Evolutionary conservation across 2,329 filamentous ascomycete species (phyloP), one percentile per base, ranked within the genome.

Genomic region (Ambrosiella beaveri): DNA sequence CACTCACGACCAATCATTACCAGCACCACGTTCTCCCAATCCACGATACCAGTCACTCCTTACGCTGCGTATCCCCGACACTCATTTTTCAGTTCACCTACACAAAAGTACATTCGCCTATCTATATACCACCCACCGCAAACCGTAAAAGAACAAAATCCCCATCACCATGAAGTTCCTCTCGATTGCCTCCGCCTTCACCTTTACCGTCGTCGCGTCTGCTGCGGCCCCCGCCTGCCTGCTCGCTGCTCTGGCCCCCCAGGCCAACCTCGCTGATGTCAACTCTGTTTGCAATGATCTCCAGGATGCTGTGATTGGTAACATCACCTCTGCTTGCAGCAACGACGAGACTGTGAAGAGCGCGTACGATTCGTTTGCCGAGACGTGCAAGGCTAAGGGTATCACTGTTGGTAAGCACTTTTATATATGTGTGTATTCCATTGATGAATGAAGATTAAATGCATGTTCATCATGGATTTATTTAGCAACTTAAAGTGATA

Each of bases 221-320:
- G 58, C 59, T 15, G 40, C 37, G 8, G 38, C 17, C 1, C 61
- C 63, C 44, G 62, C 62, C n/a, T 64, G 62, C 50, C 56, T 64
- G 17, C 17, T 63, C 7, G 54, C 55, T 7, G 62, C 59, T 17
- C 51, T 64, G 9, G 56, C 40, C 38, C 27, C 59, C n/a, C 62
- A 64, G 44, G 27, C 57, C 27, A 58, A 58, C 17, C 59, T 60
- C 2, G 11, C 55, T 15, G 41, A 59, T 7, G 38, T 62, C 15
- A 39, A 59, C 47, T 15, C 49, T 8, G 47, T 63, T 35, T 64
- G 63, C 57, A 49, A 54, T 27, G 47, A 57, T 35, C 36, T 49
- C n/a, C 62, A 63, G 56, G 37, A n/a, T 15, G 52, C 55, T 37
- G 54, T 63, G 54, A 49, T 64, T 13, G 51, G 56, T 13, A 62